Base-by-base conservation (phyloP, 2,329 filamentous ascomycete genomes). In the Xylariomycetidae sp. region DNA sequence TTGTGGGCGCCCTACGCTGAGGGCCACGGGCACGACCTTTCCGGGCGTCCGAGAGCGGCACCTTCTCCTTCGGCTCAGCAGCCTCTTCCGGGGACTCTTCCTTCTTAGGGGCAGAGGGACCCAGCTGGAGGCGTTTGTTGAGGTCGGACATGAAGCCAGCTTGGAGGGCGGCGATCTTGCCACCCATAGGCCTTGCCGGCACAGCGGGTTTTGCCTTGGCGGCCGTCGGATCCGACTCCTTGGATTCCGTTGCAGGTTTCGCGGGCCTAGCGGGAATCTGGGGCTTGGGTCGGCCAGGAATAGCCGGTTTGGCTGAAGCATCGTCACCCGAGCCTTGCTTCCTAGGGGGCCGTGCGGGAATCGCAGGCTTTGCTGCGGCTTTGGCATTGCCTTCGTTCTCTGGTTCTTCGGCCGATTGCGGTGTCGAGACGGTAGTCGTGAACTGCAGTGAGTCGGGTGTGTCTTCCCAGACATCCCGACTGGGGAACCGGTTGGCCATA, bases 401-500 rank as follows among this genome's bases (percentile, higher is more conserved):
- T 17, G 37, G 28, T 12, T 52, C 43, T 13, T 47, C 44, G 14
- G 39, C 67, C 18, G 70, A 64, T 35, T 72, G 74, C 18, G 63
- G 74, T 16, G 58, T 68, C 25, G 59, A 68, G 31, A 93, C 79
- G 1, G 82, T 89, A 0, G 89, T 84, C 50, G 88, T 79, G 14
- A 93, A 72, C 43, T 83, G 73, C 37, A 85, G 74, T 50, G 85
- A 90, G 49, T 94, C 87, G 2, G 90, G 90, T 0, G 76, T 80
- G 57, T 96, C 90, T 63, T 96, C 90, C 90, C 90, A 95, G 25
- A 95, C 79, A 60, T 96, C 90, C 34, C 79, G 79, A 56, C 89
- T 95, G 0, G 90, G 90, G 57, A 96, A 96, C 10, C 87, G 78
- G 32, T 81, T 79, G 37, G 77, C 68, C 46, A 73, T 54, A 12